Conservation (phyloP, 148 eudicot species). For the Salicornia ramosissima region DNA sequence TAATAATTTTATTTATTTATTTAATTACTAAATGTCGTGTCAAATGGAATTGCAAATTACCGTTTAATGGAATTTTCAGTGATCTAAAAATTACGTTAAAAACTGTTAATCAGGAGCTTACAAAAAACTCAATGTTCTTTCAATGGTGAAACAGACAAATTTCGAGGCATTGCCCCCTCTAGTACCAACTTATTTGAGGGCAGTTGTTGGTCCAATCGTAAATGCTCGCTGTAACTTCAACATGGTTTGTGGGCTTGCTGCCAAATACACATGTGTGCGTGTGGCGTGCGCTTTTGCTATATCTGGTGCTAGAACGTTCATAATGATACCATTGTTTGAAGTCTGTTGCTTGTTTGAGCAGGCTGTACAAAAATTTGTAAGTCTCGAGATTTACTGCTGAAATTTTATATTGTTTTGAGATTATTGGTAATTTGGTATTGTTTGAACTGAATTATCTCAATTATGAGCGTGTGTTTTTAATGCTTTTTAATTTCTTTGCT, state of each 20-base stretch:
- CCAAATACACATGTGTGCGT: constrained; percentile 75
- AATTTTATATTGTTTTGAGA: not conserved
- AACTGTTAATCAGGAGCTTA: not conserved
- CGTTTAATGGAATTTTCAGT: not conserved
- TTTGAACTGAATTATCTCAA: not conserved
- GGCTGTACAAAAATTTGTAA: constrained; percentile 12
- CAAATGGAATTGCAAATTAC: not conserved
- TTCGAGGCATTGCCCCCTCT: constrained; percentile 82
- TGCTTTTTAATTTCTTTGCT: not conserved
- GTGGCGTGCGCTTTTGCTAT: constrained; percentile 87
- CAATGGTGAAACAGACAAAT: constrained; percentile 48
- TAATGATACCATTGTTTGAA: constrained; percentile 95
- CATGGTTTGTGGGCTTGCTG: constrained; percentile 83
- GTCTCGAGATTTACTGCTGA: not conserved
- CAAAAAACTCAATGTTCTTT: constrained; percentile 93
- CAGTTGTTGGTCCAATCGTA: constrained; percentile 88
- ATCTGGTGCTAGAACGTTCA: constrained; percentile 82
- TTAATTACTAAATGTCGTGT: too few species aligned
- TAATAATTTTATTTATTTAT: not conserved
- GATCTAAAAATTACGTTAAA: not conserved
- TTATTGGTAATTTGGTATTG: not conserved
- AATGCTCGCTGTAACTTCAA: constrained; percentile 77
- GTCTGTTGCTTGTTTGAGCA: constrained; percentile 68
- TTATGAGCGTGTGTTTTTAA: not conserved
- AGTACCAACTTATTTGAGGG: constrained; percentile 76